A percentile compares a stretch with the other conserved stretches of the same genome.
phyloP scores from a whole-genome alignment of 2,329 filamentous ascomycete species.

The Cyphellophora attinorum region DNA sequence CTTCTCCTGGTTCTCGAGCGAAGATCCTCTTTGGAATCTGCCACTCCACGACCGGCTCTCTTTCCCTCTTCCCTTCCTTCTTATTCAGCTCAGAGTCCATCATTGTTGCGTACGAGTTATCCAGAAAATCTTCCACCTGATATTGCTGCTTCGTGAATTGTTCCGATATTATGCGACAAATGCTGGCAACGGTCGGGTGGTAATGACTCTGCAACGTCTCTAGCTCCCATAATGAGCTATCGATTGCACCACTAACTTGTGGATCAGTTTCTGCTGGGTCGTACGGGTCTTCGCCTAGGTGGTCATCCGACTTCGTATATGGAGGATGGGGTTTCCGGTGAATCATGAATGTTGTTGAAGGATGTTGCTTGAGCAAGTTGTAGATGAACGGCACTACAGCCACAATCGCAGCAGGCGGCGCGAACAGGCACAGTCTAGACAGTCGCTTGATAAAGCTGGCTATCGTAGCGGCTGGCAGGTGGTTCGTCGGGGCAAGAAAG shows the following conservation, averaged over 20 bases:
- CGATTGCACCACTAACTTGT: constrained; percentile 75
- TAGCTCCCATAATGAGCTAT: constrained; percentile 91
- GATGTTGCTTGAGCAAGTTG: constrained; percentile 84
- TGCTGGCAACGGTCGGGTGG: constrained; percentile 90
- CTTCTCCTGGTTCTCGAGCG: constrained; percentile 17
- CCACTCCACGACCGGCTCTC: constrained; percentile 74
- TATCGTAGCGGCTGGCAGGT: constrained; percentile 81
- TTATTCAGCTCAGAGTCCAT: constrained; percentile 65
- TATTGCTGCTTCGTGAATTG: constrained; percentile 96
- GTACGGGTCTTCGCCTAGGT: constrained; percentile 65
- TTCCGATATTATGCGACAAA: constrained; percentile 87
- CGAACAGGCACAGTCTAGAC: constrained; percentile 71
- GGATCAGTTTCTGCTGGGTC: constrained; percentile 67
- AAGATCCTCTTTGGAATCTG: constrained; percentile 86
- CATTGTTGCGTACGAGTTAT: constrained; percentile 74
- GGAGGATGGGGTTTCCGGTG: constrained; percentile 62
- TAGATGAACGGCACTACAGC: constrained; percentile 88
- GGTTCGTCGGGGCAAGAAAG: constrained; percentile 73
- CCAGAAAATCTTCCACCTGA: constrained; percentile 92
- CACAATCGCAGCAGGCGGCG: constrained; percentile 81
- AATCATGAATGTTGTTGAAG: constrained; percentile 90
- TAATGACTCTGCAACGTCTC: constrained; percentile 87
- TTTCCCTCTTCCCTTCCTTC: constrained; percentile 65
- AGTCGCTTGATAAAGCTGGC: constrained; percentile 96
- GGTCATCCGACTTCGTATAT: constrained; percentile 50